Conservation (phyloP, 2,329 filamentous ascomycete genomes). For the Epichloe uncinata region DNA sequence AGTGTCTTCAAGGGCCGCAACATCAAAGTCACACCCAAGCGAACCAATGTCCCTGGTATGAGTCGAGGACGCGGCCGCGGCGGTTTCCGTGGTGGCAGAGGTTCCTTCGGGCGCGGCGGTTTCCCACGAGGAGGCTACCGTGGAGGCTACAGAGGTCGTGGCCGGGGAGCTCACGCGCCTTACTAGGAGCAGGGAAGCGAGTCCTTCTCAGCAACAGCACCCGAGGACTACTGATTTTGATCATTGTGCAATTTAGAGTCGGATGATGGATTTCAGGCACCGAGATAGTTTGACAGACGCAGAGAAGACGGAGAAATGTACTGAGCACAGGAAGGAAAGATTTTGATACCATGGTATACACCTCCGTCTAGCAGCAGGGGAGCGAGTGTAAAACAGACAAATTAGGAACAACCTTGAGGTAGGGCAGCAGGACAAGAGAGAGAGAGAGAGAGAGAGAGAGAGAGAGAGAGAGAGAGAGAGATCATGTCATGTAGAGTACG, state of each 20-base stretch:
- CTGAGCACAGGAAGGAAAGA: not conserved
- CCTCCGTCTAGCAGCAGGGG: not conserved
- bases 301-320: not conserved
- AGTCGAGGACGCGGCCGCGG: slow-evolving; percentile 60
- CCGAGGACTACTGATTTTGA: slow-evolving; percentile 5
- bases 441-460: not conserved
- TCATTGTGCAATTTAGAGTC: not conserved
- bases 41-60: slow-evolving; percentile 94
- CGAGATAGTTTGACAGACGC: not conserved
- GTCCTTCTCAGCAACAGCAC: slow-evolving; percentile 10
- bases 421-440: not conserved
- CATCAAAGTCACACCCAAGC: slow-evolving; percentile 89
- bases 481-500: not conserved
- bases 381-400: not conserved
- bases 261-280: not conserved
- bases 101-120: slow-evolving; percentile 40
- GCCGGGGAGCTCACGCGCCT: slow-evolving; percentile 45
- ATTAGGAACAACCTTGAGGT: not conserved
- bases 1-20: slow-evolving; percentile 90
- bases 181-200: slow-evolving; percentile 38
- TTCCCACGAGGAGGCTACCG: slow-evolving; percentile 48
- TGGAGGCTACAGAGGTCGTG: slow-evolving; percentile 53
- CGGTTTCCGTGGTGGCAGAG: slow-evolving; percentile 36
- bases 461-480: not conserved
- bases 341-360: not conserved